phyloP scores from a whole-genome alignment of 257 asterid genomes.

The Solanum tarapatanum region DNA sequence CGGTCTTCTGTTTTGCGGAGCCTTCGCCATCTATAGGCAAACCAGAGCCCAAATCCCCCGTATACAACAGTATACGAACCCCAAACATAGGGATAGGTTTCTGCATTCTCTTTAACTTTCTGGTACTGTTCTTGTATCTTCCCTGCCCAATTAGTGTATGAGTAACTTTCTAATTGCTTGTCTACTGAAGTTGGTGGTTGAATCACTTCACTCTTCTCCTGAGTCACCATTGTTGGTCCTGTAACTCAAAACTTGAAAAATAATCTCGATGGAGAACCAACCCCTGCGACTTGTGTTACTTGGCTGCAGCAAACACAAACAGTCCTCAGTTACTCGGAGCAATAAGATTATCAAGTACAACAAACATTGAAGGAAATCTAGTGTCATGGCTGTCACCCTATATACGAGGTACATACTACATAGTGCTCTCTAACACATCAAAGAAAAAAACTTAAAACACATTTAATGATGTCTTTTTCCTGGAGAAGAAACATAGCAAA shows the following conservation, averaged over 20 bases:
- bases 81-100: conserved; percentile 88
- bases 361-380: not conserved
- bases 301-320: not conserved
- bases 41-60: conserved; percentile 72
- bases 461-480: not conserved
- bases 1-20: conserved; percentile 69
- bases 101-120: conserved; percentile 55
- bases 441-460: not conserved
- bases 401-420: not conserved
- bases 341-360: not conserved
- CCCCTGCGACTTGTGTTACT: not conserved
- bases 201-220: conserved; percentile 23
- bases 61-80: conserved; percentile 68
- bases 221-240: conserved; percentile 19
- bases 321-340: not conserved
- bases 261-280: not conserved
- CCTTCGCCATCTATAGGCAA: conserved; percentile 61
- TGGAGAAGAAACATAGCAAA: not conserved
- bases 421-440: not conserved
- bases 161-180: conserved; percentile 18
- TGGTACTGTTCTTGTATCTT: conserved; percentile 30
- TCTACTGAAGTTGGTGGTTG: conserved; percentile 15
- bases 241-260: not conserved
- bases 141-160: conserved; percentile 22
- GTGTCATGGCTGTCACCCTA: not conserved